A percentile compares a stretch with the other conserved stretches of the same genome.
phyloP scores from a whole-genome alignment of 108 stramenopile genomes.

The Cyclotella atomus region DNA sequence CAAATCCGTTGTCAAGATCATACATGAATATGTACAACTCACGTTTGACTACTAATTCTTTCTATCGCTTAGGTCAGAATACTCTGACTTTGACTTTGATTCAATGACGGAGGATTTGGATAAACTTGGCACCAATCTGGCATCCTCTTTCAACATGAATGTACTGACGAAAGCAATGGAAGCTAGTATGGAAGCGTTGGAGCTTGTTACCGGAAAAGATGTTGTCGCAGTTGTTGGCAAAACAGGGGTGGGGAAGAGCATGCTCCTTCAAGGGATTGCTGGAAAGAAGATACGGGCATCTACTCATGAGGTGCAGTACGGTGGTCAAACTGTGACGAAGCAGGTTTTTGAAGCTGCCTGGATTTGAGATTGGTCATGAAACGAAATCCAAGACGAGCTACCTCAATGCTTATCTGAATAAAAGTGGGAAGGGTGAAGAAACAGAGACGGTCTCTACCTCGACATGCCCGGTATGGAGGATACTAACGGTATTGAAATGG shows the following conservation, averaged over 20 bases:
- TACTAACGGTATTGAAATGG: slow-evolving; percentile 58
- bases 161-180: slow-evolving; percentile 48
- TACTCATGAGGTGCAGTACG: slow-evolving; percentile 28
- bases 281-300: slow-evolving; percentile 48
- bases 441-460: slow-evolving; percentile 52
- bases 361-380: slow-evolving; percentile 65
- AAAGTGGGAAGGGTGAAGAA: slow-evolving; percentile 6
- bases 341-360: slow-evolving; percentile 49
- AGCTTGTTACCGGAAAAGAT: slow-evolving; percentile 46
- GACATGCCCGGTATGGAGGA: slow-evolving; percentile 70
- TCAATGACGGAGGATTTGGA: too few species aligned
- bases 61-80: too few species aligned
- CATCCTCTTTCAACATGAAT: slow-evolving; percentile 53
- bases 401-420: slow-evolving; percentile 41
- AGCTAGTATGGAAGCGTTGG: slow-evolving; percentile 39
- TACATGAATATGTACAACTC: too few species aligned
- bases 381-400: slow-evolving; percentile 57
- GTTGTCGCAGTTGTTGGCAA: slow-evolving; percentile 55
- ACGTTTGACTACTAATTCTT: too few species aligned
- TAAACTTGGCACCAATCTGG: too few species aligned
- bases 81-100: too few species aligned
- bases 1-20: too few species aligned
- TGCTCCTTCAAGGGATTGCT: slow-evolving; percentile 63
- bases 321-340: slow-evolving; percentile 40
- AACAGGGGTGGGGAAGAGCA: slow-evolving; percentile 58